Percentiles rank a stretch among this genome's conserved stretches.
Evolutionary conservation across 208 protist genomes (phyloP).

Genomic region (Acanthamoeba sp.): DNA sequence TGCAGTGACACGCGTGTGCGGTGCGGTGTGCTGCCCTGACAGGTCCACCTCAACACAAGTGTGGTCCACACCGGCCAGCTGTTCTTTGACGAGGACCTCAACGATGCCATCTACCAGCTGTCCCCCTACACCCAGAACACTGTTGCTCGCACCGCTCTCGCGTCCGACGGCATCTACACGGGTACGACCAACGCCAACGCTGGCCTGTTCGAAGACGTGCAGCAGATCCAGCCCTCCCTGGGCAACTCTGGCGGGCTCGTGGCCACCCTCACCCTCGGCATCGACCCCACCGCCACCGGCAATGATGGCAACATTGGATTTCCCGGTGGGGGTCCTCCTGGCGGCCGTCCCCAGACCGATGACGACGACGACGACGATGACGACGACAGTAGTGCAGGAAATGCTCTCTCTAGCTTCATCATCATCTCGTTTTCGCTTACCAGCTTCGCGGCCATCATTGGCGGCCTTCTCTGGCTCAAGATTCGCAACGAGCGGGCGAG

Average conservation of each 20-base stretch:
- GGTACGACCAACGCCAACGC: neutral
- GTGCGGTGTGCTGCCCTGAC: too few species aligned
- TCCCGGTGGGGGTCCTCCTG: neutral
- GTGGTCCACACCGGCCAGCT: constrained; percentile 73
- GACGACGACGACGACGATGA: neutral
- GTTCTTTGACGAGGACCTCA: constrained; percentile 75
- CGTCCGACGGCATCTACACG: constrained; percentile 21
- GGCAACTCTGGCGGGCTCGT: neutral
- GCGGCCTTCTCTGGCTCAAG: neutral
- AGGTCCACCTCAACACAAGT: constrained; percentile 4
- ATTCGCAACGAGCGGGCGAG: neutral
- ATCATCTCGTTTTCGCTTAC: neutral
- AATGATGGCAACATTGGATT: neutral
- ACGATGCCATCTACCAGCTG: neutral
- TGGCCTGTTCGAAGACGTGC: neutral
- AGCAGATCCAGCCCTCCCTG: neutral
- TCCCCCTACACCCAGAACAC: constrained; percentile 22
- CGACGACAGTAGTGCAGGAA: neutral
- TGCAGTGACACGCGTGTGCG: too few species aligned
- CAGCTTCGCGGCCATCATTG: neutral
- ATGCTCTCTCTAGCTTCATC: neutral
- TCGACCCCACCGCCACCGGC: constrained; percentile 37
- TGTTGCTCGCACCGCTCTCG: neutral
- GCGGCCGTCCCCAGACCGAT: neutral
- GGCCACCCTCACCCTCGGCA: neutral